Evolutionary conservation across 768 basidiomycete genomes (phyloP).

Genomic region (Lentinula boryana): DNA sequence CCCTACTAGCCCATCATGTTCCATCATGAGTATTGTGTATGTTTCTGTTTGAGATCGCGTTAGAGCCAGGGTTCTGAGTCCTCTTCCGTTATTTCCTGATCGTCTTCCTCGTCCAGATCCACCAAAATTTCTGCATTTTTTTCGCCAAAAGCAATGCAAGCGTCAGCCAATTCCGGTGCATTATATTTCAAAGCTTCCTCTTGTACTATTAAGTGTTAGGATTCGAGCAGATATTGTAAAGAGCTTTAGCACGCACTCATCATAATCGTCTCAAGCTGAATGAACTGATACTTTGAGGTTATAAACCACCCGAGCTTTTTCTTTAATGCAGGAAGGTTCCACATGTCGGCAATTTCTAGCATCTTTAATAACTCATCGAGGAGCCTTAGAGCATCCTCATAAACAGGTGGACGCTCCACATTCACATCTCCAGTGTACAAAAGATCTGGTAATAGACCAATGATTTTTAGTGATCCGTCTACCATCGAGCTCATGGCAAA

Average conservation of each 20-base stretch:
- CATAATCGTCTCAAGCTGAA: background rate
- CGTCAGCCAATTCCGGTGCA: background rate
- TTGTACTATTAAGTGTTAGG: background rate
- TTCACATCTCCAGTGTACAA: slow-evolving; percentile 1
- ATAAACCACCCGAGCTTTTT: background rate
- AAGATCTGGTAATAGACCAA: background rate
- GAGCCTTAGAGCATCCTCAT: background rate
- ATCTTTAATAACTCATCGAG: background rate
- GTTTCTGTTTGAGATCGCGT: no score
- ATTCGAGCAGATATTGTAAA: background rate
- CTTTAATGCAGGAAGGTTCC: background rate
- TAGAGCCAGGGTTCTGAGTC: no score
- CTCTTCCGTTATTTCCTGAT: no score
- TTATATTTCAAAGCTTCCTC: background rate
- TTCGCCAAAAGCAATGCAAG: background rate
- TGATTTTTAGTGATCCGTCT: background rate
- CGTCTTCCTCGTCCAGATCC: background rate
- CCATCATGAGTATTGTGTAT: no score
- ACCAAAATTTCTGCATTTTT: background rate
- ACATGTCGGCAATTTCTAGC: background rate
- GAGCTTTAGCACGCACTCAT: background rate
- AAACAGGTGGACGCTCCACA: background rate
- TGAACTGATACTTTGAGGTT: slow-evolving; percentile 1
- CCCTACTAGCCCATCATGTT: no score
- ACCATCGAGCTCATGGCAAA: background rate